Evolutionary conservation across 2,329 filamentous ascomycete genomes (phyloP), one percentile per base, ranked within the genome.

Genomic region (Fusarium devonianum): DNA sequence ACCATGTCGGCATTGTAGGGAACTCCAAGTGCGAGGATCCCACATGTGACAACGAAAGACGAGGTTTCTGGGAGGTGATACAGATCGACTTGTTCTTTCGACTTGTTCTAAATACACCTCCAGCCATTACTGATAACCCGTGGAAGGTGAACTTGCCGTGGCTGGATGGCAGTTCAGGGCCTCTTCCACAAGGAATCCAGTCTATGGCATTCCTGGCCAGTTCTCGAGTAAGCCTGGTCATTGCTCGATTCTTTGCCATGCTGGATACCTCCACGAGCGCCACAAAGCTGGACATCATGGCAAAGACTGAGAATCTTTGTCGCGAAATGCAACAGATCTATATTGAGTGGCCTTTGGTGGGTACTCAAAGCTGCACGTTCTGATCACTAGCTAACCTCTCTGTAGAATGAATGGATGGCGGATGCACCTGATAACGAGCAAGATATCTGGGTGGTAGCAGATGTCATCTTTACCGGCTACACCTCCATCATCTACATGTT

Each of bases 401-500:
- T 5, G 1, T 14, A 69, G 68, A 56, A 57, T 7, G 56, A 65
- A 37, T 67, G 62, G 64, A 33, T 67, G 2, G 53, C 52, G 7
- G 43, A 47, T 11, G 46, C 51, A 2, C 50, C 58, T 5, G 39
- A 56, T 2, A 60, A 54, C 6, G 55, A 58, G n/a, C 44, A 56
- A 9, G 61, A 69, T 2, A 46, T 61, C 0, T 70, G 67, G 67
- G 46, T 59, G 4, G 54, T 69, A 1, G 56, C 50, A 9, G 68
- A 71, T 17, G 55, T 67, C n/a, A 52, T 66, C 5, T 43, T 71
- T 5, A 66, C 64, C 0, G 65, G 67, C 1, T 69, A 68, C 30
- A 68, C 65, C 4, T 65, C 60, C 40, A 62, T 70, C 36, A 64
- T 71, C 19, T 71, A 69, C 51, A 71, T 71, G 67, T 66, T 70